phyloP scores from a whole-genome alignment of 2,329 filamentous ascomycete species.

The Aspergillus ochraceoroseus region DNA sequence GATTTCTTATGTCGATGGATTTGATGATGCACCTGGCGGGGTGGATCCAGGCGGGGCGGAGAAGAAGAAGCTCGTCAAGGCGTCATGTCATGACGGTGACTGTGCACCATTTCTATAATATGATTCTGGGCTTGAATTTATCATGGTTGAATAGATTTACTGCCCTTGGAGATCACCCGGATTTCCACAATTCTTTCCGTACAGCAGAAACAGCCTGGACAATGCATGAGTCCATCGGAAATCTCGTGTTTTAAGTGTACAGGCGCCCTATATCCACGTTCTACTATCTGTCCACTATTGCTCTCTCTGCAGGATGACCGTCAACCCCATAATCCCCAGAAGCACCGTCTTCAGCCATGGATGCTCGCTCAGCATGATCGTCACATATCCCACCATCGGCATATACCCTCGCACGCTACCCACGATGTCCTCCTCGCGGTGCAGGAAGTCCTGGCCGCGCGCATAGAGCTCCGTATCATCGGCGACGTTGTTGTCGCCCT shows the following conservation, averaged over 20 bases:
- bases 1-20: not conserved
- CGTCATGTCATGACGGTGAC: too few relatives aligned
- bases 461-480: constrained; percentile 94
- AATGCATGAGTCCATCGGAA: too few relatives aligned
- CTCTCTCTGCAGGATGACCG: constrained; percentile 89
- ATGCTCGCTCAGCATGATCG: constrained; percentile 89
- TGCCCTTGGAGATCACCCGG: too few relatives aligned
- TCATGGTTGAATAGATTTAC: too few relatives aligned
- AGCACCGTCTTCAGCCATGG: constrained; percentile 96
- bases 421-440: constrained; percentile 77
- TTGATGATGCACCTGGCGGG: constrained; percentile 4
- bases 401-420: constrained; percentile 89
- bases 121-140: too few relatives aligned
- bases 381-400: constrained; percentile 94
- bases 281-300: constrained; percentile 39
- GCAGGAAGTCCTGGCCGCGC: constrained; percentile 76
- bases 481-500: constrained; percentile 92
- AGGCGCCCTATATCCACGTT: too few relatives aligned
- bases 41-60: constrained; percentile 13
- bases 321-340: constrained; percentile 88
- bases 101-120: too few relatives aligned
- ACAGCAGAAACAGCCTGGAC: too few relatives aligned
- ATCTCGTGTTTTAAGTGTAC: too few relatives aligned
- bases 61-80: constrained; percentile 10
- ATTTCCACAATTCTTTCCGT: too few relatives aligned